Evolutionary conservation across 768 basidiomycete species (phyloP), one percentile per base, ranked within the genome.

Genomic region (Xerocomus spinulosus): DNA sequence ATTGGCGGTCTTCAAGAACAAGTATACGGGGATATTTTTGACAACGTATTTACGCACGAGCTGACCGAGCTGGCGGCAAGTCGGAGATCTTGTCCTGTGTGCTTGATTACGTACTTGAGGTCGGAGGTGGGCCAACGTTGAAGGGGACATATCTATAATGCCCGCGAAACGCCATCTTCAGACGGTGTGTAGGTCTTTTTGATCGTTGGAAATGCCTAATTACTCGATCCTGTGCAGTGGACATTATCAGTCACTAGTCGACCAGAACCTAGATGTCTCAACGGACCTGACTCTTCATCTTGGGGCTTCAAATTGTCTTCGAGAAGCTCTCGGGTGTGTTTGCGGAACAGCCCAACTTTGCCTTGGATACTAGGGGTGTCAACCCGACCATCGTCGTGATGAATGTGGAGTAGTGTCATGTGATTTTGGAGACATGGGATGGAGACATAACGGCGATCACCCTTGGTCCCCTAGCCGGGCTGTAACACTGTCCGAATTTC

Each of bases 371-470:
- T 35, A 29, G 20, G n/a, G 24, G 30, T 8, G 33, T 37, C 29
- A 39, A 41, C 37, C 28, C 34, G 42, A 18, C 7, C 23, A 30
- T 47, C 17, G 18, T 47, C 13, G 2, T 32, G 21, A 29, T 14
- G 33, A 45, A 13, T 40, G 24, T 24, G 35, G 18, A n/a, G 36
- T 18, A 13, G n/a, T 26, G 37, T 8, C 28, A 30, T 38, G 20
- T 26, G 28, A 39, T 52, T 12, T 15, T 51, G n/a, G 40, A 43
- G 45, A 35, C 21, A 17, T 17, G 33, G 17, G 15, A 48, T 42
- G 30, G 50, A 35, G 17, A 29, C 32, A 12, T 37, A 1, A 26
- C 35, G 23, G 30, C 24, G 28, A 47, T 47, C 23, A 25, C 30
- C 18, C 13, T n/a, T 36, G 42, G 41, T 39, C 32, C 30, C 12